A percentile compares a stretch with the other conserved stretches of the same genome.
Evolutionary conservation across 768 basidiomycete genomes (phyloP).

Genomic region (Naganishia onofrii): DNA sequence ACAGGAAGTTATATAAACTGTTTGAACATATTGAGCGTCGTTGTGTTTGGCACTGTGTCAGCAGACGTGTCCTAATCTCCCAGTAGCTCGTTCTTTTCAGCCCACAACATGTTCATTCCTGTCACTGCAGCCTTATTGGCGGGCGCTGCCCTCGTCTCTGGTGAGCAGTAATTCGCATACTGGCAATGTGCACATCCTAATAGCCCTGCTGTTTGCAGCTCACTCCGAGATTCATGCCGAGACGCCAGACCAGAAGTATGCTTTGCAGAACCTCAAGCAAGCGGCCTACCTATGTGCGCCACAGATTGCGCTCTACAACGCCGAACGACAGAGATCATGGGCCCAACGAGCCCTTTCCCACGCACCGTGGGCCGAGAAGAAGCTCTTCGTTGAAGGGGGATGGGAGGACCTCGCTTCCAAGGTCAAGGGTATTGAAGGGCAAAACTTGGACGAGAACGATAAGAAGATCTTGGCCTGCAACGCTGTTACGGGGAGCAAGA

Average conservation of each 20-base stretch:
- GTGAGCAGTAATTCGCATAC: slow-evolving; percentile 5
- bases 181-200: background rate
- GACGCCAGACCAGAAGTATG: slow-evolving; percentile 38
- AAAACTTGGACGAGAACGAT: slow-evolving; percentile 18
- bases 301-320: slow-evolving; percentile 36
- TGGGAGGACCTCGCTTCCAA: slow-evolving; percentile 38
- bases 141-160: slow-evolving; percentile 25
- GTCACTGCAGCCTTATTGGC: slow-evolving; percentile 17
- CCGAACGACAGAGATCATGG: slow-evolving; percentile 34
- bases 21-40: background rate
- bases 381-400: slow-evolving; percentile 43
- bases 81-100: background rate
- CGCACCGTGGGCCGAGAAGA: slow-evolving; percentile 35
- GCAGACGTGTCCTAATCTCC: background rate
- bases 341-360: slow-evolving; percentile 34
- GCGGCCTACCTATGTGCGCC: slow-evolving; percentile 46
- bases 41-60: background rate
- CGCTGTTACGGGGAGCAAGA: slow-evolving; percentile 36
- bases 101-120: slow-evolving; percentile 15
- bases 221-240: slow-evolving; percentile 30
- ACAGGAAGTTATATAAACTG: background rate
- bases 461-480: slow-evolving; percentile 38
- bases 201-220: slow-evolving; percentile 14
- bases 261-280: slow-evolving; percentile 36
- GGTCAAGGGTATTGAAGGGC: slow-evolving; percentile 26